Evolutionary conservation across 768 basidiomycete species (phyloP).

Genomic region (Boletus pseudo-olivaceus): DNA sequence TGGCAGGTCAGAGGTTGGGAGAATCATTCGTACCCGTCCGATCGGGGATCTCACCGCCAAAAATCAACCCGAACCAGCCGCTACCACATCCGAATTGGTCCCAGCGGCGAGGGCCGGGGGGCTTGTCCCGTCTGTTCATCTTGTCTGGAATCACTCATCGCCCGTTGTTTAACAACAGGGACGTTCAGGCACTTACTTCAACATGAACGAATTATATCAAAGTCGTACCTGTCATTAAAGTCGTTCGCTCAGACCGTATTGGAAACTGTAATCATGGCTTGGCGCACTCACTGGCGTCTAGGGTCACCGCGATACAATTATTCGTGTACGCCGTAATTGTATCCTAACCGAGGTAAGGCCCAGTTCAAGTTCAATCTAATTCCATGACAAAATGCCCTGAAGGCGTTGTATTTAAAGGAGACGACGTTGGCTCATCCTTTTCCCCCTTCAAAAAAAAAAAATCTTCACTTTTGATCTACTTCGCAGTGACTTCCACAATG

Average conservation of each 20-base stretch:
- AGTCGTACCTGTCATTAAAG: neutral
- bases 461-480: neutral
- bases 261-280: neutral
- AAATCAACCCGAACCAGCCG: too few relatives aligned
- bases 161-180: too few relatives aligned
- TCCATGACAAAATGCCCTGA: neutral
- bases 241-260: neutral
- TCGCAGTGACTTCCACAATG: constrained; percentile 9
- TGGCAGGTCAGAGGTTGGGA: too few relatives aligned
- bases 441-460: neutral
- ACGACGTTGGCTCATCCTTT: too few relatives aligned
- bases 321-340: neutral
- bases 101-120: too few relatives aligned
- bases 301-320: neutral
- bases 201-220: neutral
- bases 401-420: constrained; percentile 1
- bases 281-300: neutral
- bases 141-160: neutral
- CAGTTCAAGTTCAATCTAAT: neutral
- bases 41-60: too few relatives aligned
- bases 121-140: neutral
- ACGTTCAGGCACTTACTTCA: neutral
- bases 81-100: too few relatives aligned
- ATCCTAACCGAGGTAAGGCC: neutral
- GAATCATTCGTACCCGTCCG: too few relatives aligned